A percentile compares a stretch with the other conserved stretches of the same genome.
phyloP scores from a whole-genome alignment of 228 moss, liverwort and hornwort genomes.

The Sphagnum magellanicum region DNA sequence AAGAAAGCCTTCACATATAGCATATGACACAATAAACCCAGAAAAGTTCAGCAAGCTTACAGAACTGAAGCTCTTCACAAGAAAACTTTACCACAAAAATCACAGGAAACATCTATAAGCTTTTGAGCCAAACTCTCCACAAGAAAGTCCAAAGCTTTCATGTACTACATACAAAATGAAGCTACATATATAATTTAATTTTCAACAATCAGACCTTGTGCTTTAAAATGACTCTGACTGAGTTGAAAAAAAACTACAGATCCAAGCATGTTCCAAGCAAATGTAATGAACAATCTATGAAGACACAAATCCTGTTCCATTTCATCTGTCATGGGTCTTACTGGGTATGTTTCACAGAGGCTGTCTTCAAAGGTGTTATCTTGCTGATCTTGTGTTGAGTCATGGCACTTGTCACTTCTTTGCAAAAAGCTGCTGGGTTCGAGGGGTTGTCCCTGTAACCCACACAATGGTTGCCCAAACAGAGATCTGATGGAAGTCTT shows the following conservation, averaged over 20 bases:
- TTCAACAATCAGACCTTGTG: no score
- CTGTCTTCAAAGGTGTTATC: neutral
- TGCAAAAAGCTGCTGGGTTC: neutral
- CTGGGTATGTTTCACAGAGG: neutral
- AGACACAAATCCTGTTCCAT: neutral
- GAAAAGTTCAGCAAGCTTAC: no score
- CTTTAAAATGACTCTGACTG: no score
- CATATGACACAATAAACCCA: no score
- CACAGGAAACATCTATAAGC: no score
- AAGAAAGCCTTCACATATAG: no score
- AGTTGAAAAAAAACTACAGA: neutral
- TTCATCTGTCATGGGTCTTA: neutral
- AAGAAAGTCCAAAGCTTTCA: no score
- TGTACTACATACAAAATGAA: no score
- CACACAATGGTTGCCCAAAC: neutral
- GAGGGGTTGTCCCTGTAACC: neutral
- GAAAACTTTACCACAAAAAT: no score
- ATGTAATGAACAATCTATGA: neutral
- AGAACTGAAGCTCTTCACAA: no score
- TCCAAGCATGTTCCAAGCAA: neutral
- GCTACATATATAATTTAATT: no score
- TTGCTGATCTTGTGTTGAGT: constrained; percentile 1
- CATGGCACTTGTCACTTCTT: neutral
- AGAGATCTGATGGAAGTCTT: neutral
- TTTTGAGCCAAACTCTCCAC: no score